Conservation (phyloP, 139 green algal species). For the Mesotaenium endlicherianum region DNA sequence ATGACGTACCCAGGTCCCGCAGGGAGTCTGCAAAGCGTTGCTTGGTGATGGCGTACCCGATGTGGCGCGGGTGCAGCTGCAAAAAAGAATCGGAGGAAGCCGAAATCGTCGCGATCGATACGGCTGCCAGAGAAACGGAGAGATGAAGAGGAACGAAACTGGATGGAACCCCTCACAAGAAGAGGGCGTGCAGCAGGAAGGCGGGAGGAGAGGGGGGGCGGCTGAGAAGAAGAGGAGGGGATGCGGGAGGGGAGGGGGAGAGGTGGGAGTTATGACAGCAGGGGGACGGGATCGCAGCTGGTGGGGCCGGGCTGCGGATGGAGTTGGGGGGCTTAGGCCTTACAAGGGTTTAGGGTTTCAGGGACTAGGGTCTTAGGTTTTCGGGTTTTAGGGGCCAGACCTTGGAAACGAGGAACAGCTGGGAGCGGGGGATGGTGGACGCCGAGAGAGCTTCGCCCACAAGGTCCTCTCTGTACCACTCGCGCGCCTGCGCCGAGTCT, state of each 20-base stretch:
- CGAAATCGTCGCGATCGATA: too few relatives aligned
- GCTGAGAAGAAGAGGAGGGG: not conserved
- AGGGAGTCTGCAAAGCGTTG: constrained; percentile 41
- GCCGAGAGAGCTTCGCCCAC: constrained; percentile 62
- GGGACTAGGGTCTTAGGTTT: too few relatives aligned
- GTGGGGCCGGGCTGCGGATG: too few relatives aligned
- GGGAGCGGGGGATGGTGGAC: constrained; percentile 43
- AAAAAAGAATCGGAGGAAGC: not conserved
- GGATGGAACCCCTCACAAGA: not conserved
- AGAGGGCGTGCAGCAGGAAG: not conserved
- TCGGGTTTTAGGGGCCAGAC: too few relatives aligned
- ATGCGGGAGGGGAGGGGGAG: not conserved
- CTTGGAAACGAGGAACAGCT: constrained; percentile 82
- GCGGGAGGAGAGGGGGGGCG: not conserved
- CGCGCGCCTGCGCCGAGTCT: constrained; percentile 69
- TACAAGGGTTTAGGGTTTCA: too few relatives aligned
- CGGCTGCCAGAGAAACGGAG: not conserved
- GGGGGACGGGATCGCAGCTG: too few relatives aligned
- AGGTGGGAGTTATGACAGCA: not conserved
- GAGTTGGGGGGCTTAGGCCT: too few relatives aligned
- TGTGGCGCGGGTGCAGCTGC: constrained; percentile 70
- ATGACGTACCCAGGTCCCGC: constrained; percentile 61
- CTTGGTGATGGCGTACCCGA: constrained; percentile 62
- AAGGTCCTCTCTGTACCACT: constrained; percentile 80
- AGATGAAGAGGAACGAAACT: not conserved